Conservation (phyloP, 805 yeast species). For the Suhomyces prunicola region DNA sequence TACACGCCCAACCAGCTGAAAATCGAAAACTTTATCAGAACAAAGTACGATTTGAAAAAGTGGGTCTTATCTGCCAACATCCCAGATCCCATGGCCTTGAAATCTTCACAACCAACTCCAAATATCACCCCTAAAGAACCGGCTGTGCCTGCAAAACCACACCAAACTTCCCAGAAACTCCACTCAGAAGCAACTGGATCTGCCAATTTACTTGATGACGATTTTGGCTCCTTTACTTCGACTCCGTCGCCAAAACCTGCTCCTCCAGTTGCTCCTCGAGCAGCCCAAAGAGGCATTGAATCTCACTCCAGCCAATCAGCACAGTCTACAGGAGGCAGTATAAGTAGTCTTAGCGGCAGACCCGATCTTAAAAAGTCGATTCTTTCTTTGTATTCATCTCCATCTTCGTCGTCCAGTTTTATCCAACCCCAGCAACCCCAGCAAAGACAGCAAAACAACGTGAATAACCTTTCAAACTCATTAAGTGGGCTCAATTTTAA, state of each 20-base stretch:
- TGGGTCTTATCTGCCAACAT: slow-evolving; percentile 64
- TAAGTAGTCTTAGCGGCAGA: slow-evolving; percentile 35
- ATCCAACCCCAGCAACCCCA: slow-evolving; percentile 11
- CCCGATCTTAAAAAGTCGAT: slow-evolving; percentile 92
- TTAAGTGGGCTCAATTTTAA: slow-evolving; percentile 19
- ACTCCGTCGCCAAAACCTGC: slow-evolving; percentile 18
- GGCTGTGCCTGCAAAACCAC: neutral
- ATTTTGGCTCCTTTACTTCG: slow-evolving; percentile 40
- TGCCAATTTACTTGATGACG: slow-evolving; percentile 32
- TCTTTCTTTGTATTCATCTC: slow-evolving; percentile 74
- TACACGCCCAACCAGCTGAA: slow-evolving; percentile 81
- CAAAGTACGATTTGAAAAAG: slow-evolving; percentile 86
- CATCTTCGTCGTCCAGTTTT: slow-evolving; percentile 46
- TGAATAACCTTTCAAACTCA: slow-evolving; percentile 16
- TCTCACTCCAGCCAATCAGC: slow-evolving; percentile 22
- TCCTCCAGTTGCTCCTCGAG: slow-evolving; percentile 4
- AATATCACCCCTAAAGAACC: neutral
- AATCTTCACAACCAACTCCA: neutral
- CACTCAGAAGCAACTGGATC: neutral
- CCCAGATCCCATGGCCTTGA: slow-evolving; percentile 56
- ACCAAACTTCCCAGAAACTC: neutral
- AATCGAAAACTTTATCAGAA: slow-evolving; percentile 84
- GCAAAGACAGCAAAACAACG: slow-evolving; percentile 3
- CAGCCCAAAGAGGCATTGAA: slow-evolving; percentile 3
- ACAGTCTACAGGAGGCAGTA: slow-evolving; percentile 36